Evolutionary conservation across 371 early-diverging fungal genomes (phyloP).

Genomic region (Actinomucor elegans): DNA sequence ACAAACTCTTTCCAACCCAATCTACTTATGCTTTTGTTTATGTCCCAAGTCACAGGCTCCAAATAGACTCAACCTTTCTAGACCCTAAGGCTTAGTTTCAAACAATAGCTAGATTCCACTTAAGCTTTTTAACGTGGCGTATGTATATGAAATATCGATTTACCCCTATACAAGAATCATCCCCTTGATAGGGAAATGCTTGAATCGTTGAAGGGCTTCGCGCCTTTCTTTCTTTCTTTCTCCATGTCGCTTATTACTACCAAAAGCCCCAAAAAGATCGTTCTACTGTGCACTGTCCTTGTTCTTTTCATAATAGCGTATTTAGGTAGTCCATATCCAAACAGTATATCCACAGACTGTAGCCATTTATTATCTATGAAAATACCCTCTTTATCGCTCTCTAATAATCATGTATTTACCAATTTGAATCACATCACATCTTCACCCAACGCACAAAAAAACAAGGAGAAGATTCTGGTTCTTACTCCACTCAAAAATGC

Average conservation of each 20-base stretch:
- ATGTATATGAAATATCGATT: too few relatives aligned
- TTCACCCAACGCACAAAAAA: constrained; percentile 4
- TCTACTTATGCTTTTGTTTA: too few relatives aligned
- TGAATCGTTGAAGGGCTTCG: too few relatives aligned
- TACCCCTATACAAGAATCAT: too few relatives aligned
- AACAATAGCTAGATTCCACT: too few relatives aligned
- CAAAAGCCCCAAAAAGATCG: constrained; percentile 3
- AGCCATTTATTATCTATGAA: not conserved
- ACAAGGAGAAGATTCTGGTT: constrained; percentile 44
- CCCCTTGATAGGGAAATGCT: too few relatives aligned
- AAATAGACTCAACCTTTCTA: too few relatives aligned
- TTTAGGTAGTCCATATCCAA: constrained; percentile 2
- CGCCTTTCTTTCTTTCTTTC: not conserved
- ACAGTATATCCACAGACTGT: not conserved
- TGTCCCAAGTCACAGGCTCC: too few relatives aligned
- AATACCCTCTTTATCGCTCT: constrained; percentile 9
- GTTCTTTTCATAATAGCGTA: too few relatives aligned
- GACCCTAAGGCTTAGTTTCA: too few relatives aligned
- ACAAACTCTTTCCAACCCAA: too few relatives aligned
- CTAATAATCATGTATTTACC: not conserved
- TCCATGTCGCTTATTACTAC: not conserved
- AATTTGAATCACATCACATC: constrained; percentile 7
- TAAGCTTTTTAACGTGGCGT: too few relatives aligned
- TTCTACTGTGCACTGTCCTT: not conserved
- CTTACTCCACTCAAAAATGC: constrained; percentile 62